A percentile compares a stretch with the other conserved stretches of the same genome.
Evolutionary conservation across 1,284 basidiomycete species (phyloP).

Genomic region (Boletus calvinii): DNA sequence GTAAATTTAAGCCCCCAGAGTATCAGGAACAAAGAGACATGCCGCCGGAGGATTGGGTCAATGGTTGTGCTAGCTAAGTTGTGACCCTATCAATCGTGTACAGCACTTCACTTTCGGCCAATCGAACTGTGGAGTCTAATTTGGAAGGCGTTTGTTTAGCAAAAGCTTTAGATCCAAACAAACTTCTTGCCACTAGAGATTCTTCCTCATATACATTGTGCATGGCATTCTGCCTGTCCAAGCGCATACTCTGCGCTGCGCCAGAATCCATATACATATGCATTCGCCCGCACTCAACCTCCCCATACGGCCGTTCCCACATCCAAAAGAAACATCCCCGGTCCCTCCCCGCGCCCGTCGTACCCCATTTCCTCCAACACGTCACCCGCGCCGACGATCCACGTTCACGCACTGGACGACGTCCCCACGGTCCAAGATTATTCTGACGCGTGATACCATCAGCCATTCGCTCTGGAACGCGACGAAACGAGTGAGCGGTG

Average conservation of each 20-base stretch:
- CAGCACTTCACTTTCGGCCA: no score
- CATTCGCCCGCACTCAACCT: slow-evolving; percentile 54
- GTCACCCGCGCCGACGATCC: slow-evolving; percentile 82
- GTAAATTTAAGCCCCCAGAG: no score
- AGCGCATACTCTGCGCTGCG: not conserved
- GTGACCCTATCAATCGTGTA: no score
- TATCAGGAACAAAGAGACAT: no score
- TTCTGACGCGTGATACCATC: slow-evolving; percentile 79
- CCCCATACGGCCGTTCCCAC: slow-evolving; percentile 76
- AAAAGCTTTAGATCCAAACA: slow-evolving; percentile 23
- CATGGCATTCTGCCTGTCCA: slow-evolving; percentile 8
- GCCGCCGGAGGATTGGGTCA: no score
- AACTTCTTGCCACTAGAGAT: slow-evolving; percentile 1
- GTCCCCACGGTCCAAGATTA: slow-evolving; percentile 72
- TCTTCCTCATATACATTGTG: not conserved
- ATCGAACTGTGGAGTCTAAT: no score
- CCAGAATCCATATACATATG: slow-evolving; percentile 11
- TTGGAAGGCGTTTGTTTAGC: slow-evolving; percentile 19
- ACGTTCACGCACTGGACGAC: slow-evolving; percentile 85
- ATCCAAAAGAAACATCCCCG: slow-evolving; percentile 68
- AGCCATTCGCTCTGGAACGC: slow-evolving; percentile 84
- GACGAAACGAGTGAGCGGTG: slow-evolving; percentile 45
- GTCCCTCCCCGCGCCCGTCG: slow-evolving; percentile 45
- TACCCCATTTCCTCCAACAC: slow-evolving; percentile 80
- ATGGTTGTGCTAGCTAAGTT: no score